These are phyloP conservation scores for Apostasia ramifera DNA, from an alignment of 106 monocot species.

Conservation along the genomic window DNA sequence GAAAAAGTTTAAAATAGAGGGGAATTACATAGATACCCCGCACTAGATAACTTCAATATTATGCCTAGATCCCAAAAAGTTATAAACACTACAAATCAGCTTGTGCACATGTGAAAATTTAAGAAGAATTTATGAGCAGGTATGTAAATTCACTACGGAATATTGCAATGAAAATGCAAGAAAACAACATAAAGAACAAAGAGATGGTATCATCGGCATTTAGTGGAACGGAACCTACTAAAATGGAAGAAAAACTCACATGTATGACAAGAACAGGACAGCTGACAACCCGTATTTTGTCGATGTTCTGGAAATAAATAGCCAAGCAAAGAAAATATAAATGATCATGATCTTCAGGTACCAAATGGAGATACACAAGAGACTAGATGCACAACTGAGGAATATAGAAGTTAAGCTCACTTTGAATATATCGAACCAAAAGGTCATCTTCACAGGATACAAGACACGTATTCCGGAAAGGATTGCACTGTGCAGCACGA, in stretches of 20 bases:
- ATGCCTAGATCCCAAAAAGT: no score
- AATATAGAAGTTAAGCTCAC: slow-evolving; percentile 19
- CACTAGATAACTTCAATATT: no score
- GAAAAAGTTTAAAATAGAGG: no score
- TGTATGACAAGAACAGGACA: slow-evolving; percentile 14
- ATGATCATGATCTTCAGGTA: not conserved
- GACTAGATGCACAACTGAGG: not conserved
- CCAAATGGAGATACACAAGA: not conserved
- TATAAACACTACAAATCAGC: no score
- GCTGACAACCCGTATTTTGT: slow-evolving; percentile 8
- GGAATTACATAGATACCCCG: no score
- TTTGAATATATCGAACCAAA: slow-evolving; percentile 98
- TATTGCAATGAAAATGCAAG: no score
- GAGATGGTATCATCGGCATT: no score
- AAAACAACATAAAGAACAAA: no score
- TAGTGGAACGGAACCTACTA: not conserved
- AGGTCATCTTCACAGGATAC: slow-evolving; percentile 88
- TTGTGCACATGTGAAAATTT: no score
- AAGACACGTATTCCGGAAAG: slow-evolving; percentile 90
- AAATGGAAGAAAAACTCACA: slow-evolving; percentile 4
- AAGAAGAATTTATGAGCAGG: no score
- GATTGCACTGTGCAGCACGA: slow-evolving; percentile 92
- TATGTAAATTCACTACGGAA: no score
- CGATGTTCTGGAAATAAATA: slow-evolving; percentile 4
- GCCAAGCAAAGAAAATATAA: not conserved